Evolutionary conservation across 345 rosid genomes (phyloP).

Genomic region (Fremontodendron californicum): DNA sequence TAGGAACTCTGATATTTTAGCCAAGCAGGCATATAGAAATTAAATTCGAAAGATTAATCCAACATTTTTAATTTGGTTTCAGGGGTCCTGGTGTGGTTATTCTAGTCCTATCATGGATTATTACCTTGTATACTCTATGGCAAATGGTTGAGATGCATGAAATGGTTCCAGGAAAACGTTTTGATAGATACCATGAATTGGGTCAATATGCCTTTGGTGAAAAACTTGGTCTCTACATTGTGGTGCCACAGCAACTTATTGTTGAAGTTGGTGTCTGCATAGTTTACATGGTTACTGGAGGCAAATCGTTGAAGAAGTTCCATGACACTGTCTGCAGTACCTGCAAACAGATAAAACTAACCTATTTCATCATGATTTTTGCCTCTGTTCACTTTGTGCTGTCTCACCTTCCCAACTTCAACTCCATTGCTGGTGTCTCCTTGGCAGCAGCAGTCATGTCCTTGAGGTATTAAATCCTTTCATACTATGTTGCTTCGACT

Average conservation of each 20-base stretch:
- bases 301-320: slow-evolving; percentile 55
- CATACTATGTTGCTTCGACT: too few species aligned
- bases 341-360: slow-evolving; percentile 41
- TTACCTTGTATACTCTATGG: slow-evolving; percentile 75
- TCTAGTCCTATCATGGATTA: slow-evolving; percentile 60
- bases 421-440: slow-evolving; percentile 72
- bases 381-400: slow-evolving; percentile 56
- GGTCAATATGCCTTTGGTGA: slow-evolving; percentile 82
- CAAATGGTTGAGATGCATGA: slow-evolving; percentile 96
- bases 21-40: too few species aligned
- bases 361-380: slow-evolving; percentile 76
- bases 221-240: slow-evolving; percentile 72
- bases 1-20: too few species aligned
- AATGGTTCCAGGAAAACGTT: slow-evolving; percentile 71
- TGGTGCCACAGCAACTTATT: slow-evolving; percentile 76
- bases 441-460: slow-evolving; percentile 86
- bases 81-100: slow-evolving; percentile 80
- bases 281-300: slow-evolving; percentile 81
- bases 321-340: slow-evolving; percentile 41
- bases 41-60: neutral
- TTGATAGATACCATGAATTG: slow-evolving; percentile 75
- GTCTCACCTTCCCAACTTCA: slow-evolving; percentile 83
- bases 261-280: slow-evolving; percentile 66
- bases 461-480: slow-evolving; percentile 37
- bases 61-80: slow-evolving; percentile 7